phyloP scores from a whole-genome alignment of 2,329 filamentous ascomycete genomes.

The Biscogniauxia marginata region DNA sequence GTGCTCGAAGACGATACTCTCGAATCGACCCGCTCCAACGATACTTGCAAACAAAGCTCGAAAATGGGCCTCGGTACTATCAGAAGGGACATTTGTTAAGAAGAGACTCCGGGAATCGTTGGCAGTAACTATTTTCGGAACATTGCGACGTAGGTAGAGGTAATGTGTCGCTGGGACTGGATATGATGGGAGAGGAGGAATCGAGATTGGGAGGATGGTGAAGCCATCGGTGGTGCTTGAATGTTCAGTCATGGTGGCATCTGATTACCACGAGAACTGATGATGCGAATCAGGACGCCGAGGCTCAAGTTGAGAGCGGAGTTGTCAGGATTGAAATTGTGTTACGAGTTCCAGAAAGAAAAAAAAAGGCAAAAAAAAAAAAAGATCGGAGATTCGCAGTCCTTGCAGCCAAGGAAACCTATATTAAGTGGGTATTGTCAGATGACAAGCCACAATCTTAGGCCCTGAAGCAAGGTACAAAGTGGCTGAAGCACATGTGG shows the following conservation, averaged over 20 bases:
- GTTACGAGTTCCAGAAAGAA: too few species aligned
- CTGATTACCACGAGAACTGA: not conserved
- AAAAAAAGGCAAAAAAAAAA: too few species aligned
- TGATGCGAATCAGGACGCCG: too few species aligned
- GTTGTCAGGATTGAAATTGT: too few species aligned
- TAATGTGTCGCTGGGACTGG: conserved; percentile 69
- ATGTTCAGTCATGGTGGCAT: conserved; percentile 33
- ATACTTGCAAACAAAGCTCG: conserved; percentile 72
- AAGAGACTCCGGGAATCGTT: conserved; percentile 81
- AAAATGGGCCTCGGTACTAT: conserved; percentile 76
- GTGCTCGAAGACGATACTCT: conserved; percentile 72
- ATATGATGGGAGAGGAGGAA: conserved; percentile 63
- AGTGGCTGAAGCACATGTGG: too few species aligned
- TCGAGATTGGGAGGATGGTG: conserved; percentile 64
- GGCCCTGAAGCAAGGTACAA: too few species aligned
- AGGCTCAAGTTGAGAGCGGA: too few species aligned
- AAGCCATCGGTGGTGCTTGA: conserved; percentile 60
- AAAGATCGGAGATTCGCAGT: too few species aligned
- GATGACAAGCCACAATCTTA: too few species aligned
- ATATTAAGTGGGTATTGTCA: too few species aligned
- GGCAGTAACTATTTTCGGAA: conserved; percentile 71
- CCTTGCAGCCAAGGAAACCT: too few species aligned
- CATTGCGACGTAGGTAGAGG: conserved; percentile 81
- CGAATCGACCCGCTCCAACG: conserved; percentile 75
- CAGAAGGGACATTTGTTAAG: conserved; percentile 83